phyloP scores from a whole-genome alignment of 129 eudicot genomes.

The Flaveria robusta region DNA sequence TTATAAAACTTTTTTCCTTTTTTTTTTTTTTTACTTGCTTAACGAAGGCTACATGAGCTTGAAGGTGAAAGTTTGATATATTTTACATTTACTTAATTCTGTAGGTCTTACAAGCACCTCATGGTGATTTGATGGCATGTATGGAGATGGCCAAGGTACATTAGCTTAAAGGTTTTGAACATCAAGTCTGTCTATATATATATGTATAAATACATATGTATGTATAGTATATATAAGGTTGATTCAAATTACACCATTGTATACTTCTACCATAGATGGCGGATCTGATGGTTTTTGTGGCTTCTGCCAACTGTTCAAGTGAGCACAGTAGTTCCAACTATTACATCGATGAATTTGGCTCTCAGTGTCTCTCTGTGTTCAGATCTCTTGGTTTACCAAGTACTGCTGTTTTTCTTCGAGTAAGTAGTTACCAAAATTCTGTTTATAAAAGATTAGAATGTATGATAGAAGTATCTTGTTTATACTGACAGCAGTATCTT shows the following conservation, averaged over 20 bases:
- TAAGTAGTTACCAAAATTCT: slow-evolving; percentile 35
- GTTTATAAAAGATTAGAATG: background rate
- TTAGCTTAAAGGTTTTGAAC: background rate
- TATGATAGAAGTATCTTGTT: slow-evolving; percentile 1
- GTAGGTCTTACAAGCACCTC: slow-evolving; percentile 92
- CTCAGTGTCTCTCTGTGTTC: slow-evolving; percentile 88
- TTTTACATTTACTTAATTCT: slow-evolving; percentile 11
- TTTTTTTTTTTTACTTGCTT: slow-evolving; percentile 10
- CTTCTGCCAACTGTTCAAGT: slow-evolving; percentile 63
- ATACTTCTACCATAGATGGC: slow-evolving; percentile 60
- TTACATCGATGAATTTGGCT: slow-evolving; percentile 89
- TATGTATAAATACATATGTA: no score
- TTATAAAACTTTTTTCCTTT: background rate
- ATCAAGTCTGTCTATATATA: background rate
- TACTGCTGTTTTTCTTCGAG: slow-evolving; percentile 78
- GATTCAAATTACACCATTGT: background rate
- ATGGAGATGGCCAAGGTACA: slow-evolving; percentile 99
- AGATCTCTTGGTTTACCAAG: slow-evolving; percentile 90
- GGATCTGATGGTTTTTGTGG: slow-evolving; percentile 91
- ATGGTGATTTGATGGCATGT: slow-evolving; percentile 85
- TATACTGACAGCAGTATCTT: slow-evolving; percentile 3
- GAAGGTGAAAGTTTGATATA: background rate
- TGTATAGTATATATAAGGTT: background rate
- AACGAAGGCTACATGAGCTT: background rate
- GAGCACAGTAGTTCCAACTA: slow-evolving; percentile 44